Base-by-base conservation (phyloP, 192 early-diverging fungal species). In the Umbelopsis ramanniana region DNA sequence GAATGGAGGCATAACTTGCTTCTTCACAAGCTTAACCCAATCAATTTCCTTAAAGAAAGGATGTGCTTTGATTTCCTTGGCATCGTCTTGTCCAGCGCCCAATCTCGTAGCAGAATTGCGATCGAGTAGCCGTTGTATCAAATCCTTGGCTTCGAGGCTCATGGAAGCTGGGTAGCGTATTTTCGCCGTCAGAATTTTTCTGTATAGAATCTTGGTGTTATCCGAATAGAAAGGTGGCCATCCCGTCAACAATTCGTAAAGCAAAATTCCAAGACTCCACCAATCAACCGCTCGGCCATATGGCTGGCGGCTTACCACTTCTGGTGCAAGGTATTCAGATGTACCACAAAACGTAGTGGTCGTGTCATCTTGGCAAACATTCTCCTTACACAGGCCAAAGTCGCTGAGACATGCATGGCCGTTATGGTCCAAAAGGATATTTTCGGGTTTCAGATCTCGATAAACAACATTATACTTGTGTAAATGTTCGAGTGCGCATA, bases 301-400 rank as follows among this genome's bases (percentile, higher is more conserved):
- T 11, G 89, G 88, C 37, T 88, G 76, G 5, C 89, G 87, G n/a
- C 79, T 76, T 19, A 94, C 74, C 21, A 95, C 89, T 79, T 95
- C 93, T 9, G 96, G 96, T 0, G 97, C 97, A 67, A 97, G 85
- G 73, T 96, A 96, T 67, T 92, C 89, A 10, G 90, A 88, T n/a
- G 93, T 97, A 47, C 93, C 94, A 81, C 93, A 95, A 76, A 94
- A 96, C 0, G 95, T 94, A 46, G 82, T 89, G 15, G 93, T 91
- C 17, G 88, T 83, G 48, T 76, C 81, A 26, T 84, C 76, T 52
- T 79, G 74, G 43, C 75, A 70, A 70, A 85, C 75, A 23, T 83
- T 82, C 67, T 89, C 84, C 71, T 94, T 94, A 76, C 91, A 93
- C 17, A 94, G 81, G 15, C 93, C 92, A 82, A 94, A 94, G 74